Percentiles rank a stretch among this genome's conserved stretches.
phyloP scores from a whole-genome alignment of 23 red algal genomes.

The Chondrus crispus region DNA sequence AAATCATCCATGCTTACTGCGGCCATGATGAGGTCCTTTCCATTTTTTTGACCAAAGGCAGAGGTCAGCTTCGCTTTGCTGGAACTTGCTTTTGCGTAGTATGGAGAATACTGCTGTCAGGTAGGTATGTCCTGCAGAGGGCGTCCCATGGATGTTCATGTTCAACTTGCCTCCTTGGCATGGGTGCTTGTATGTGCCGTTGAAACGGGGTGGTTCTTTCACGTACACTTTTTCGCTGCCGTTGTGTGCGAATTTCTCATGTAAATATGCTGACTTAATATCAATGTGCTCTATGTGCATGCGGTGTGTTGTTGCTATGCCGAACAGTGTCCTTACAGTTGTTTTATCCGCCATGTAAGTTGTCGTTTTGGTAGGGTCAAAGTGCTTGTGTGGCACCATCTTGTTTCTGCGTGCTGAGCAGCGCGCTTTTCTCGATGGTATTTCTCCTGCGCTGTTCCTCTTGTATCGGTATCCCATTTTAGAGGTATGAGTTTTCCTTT shows the following conservation, averaged over 20 bases:
- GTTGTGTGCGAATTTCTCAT: not conserved
- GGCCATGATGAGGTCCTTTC: not conserved
- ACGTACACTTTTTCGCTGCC: not conserved
- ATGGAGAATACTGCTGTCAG: not conserved
- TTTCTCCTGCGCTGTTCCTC: not conserved
- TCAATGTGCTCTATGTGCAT: not conserved
- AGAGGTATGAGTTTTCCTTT: too few species aligned
- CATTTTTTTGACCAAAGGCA: not conserved
- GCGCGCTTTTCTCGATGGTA: not conserved
- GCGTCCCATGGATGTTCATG: not conserved
- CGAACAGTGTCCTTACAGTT: not conserved
- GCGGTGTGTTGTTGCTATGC: not conserved
- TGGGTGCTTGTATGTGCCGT: not conserved
- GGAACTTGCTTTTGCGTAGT: not conserved
- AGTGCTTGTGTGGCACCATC: not conserved
- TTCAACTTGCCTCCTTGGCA: not conserved
- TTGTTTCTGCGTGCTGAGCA: not conserved
- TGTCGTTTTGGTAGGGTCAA: not conserved
- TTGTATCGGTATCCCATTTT: too few species aligned
- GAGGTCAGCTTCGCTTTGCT: not conserved
- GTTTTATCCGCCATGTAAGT: not conserved
- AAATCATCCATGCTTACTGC: not conserved
- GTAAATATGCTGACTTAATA: not conserved
- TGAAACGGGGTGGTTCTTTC: not conserved
- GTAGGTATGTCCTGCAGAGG: not conserved